Evolutionary conservation across 2,329 filamentous ascomycete genomes (phyloP).

Genomic region (Pseudocercospora eumusae): DNA sequence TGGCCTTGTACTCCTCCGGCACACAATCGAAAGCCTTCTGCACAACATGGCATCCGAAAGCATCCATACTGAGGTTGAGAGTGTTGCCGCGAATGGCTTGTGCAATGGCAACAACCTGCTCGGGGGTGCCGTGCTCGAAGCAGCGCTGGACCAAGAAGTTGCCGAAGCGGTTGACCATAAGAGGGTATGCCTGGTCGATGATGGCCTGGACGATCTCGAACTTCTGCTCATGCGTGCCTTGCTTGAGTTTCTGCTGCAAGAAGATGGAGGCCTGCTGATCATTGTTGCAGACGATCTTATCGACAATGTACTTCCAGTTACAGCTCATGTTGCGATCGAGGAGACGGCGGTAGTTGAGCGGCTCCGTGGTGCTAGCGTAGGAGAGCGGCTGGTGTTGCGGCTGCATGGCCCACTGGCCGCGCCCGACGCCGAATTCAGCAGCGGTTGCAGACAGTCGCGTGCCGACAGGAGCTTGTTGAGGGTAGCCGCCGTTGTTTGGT

Average conservation of each 20-base stretch:
- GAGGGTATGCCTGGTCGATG: slow-evolving; percentile 85
- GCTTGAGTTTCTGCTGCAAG: slow-evolving; percentile 97
- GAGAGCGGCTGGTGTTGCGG: slow-evolving; percentile 38
- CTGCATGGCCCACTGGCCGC: slow-evolving; percentile 41
- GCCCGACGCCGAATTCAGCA: slow-evolving; percentile 47
- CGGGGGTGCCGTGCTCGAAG: slow-evolving; percentile 94
- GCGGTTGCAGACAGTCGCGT: slow-evolving; percentile 51
- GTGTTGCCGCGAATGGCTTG: slow-evolving; percentile 93
- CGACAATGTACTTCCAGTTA: slow-evolving; percentile 99
- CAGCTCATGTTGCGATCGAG: slow-evolving; percentile 95
- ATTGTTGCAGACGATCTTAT: slow-evolving; percentile 99
- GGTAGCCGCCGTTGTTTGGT: slow-evolving; percentile 25
- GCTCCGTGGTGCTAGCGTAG: slow-evolving; percentile 84
- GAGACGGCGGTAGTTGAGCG: slow-evolving; percentile 91
- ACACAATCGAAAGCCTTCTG: slow-evolving; percentile 99
- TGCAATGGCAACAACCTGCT: slow-evolving; percentile 93
- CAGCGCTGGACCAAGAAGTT: slow-evolving; percentile 98
- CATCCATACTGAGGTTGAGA: slow-evolving; percentile 93
- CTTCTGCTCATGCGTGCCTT: slow-evolving; percentile 91
- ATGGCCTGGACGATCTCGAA: slow-evolving; percentile 97
- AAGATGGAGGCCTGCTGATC: slow-evolving; percentile 99
- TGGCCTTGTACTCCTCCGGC: slow-evolving; percentile 93
- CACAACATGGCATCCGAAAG: slow-evolving; percentile 96
- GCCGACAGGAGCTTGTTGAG: slow-evolving; percentile 39
- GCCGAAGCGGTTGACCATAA: slow-evolving; percentile 98